Percentiles rank a stretch among this genome's conserved stretches.
Conservation (phyloP, 73 alveolate genomes). For the Stentor coeruleus region DNA sequence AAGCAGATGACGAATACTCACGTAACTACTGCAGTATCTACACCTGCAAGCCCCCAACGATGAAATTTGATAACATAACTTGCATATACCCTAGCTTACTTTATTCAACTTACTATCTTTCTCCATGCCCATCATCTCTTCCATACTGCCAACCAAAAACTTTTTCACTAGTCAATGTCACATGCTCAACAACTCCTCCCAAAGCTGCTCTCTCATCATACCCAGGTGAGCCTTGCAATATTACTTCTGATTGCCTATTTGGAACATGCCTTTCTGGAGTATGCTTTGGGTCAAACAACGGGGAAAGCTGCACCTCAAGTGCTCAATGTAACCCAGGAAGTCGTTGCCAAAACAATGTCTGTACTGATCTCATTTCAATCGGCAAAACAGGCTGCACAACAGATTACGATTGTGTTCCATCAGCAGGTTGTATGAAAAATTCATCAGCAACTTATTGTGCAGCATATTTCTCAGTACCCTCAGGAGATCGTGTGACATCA, state of each 20-base stretch:
- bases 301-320: background rate
- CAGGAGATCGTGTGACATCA: background rate
- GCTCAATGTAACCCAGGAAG: conserved; percentile 1
- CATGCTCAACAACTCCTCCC: conserved; percentile 13
- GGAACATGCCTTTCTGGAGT: background rate
- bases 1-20: background rate
- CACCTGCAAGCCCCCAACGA: conserved; percentile 2
- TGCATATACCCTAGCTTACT: conserved; percentile 12
- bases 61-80: background rate
- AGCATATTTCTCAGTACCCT: background rate
- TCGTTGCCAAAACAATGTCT: background rate
- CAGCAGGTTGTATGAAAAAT: background rate
- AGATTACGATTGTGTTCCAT: background rate
- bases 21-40: conserved; percentile 8
- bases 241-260: background rate
- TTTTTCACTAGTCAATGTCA: background rate
- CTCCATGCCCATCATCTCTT: background rate
- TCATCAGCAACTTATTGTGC: background rate
- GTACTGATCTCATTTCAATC: background rate
- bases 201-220: background rate
- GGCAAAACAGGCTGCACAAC: conserved; percentile 6
- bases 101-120: conserved; percentile 6
- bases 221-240: conserved; percentile 20
- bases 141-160: background rate
- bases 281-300: background rate